phyloP scores from a whole-genome alignment of 306 rosid genomes.

The Abrus precatorius region DNA sequence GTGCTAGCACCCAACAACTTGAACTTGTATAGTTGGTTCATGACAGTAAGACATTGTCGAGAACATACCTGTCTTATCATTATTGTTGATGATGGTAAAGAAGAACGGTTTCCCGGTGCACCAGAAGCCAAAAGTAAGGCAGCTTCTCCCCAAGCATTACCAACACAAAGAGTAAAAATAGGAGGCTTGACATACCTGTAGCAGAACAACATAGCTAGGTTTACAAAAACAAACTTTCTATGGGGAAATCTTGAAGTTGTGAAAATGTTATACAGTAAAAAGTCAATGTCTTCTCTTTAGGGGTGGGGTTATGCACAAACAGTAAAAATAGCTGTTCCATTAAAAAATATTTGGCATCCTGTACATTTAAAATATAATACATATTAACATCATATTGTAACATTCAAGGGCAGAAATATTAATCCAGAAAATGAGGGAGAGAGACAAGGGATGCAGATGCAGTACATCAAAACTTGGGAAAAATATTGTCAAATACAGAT shows the following conservation, averaged over 20 bases:
- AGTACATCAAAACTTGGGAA: neutral
- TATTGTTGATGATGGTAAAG: conserved; percentile 94
- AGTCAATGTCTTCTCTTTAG: neutral
- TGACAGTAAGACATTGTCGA: conserved; percentile 27
- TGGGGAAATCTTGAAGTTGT: conserved; percentile 37
- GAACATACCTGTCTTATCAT: conserved; percentile 90
- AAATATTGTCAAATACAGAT: neutral
- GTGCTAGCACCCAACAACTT: neutral
- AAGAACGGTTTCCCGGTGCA: conserved; percentile 94
- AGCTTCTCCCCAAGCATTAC: conserved; percentile 99
- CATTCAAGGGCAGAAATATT: conserved; percentile 21
- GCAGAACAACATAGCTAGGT: conserved; percentile 39
- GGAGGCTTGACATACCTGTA: conserved; percentile 87
- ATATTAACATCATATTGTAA: conserved; percentile 14
- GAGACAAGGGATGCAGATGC: conserved; percentile 11
- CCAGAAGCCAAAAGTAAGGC: conserved; percentile 98
- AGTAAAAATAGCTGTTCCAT: conserved; percentile 24
- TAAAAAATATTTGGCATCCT: conserved; percentile 16
- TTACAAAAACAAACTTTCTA: conserved; percentile 39
- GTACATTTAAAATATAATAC: conserved; percentile 23
- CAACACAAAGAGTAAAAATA: conserved; percentile 92
- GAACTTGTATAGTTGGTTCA: neutral
- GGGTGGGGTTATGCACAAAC: conserved; percentile 10
- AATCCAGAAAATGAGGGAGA: conserved; percentile 11
- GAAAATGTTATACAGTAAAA: conserved; percentile 39